Evolutionary conservation across 2,329 filamentous ascomycete species (phyloP).

Genomic region (Coniochaeta pulveracea): DNA sequence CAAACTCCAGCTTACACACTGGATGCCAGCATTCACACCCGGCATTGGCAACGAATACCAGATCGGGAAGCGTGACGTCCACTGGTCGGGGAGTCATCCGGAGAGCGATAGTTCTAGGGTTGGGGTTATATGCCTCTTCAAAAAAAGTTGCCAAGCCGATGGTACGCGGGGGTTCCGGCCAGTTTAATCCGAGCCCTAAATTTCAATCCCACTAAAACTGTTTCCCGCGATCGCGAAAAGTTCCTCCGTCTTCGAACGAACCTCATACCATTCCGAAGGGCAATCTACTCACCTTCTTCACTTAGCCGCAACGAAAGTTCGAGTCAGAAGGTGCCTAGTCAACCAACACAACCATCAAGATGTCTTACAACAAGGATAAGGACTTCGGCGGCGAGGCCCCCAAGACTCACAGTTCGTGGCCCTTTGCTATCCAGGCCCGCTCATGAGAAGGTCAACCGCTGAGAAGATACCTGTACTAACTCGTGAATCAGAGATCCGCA

Average conservation of each 20-base stretch:
- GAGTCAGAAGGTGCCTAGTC: slow-evolving; percentile 58
- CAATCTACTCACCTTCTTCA: slow-evolving; percentile 46
- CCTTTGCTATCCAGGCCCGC: not conserved
- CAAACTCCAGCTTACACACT: too few relatives aligned
- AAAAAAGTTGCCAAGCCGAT: too few relatives aligned
- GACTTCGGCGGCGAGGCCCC: slow-evolving; percentile 88
- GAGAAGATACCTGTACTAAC: too few relatives aligned
- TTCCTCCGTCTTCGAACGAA: not conserved
- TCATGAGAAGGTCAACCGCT: slow-evolving; percentile 12
- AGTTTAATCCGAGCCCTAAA: not conserved
- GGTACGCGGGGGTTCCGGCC: too few relatives aligned
- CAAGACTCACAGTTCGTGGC: not conserved
- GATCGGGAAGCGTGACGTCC: too few relatives aligned
- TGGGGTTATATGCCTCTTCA: too few relatives aligned
- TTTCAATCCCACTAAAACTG: not conserved
- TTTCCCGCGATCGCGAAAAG: slow-evolving; percentile 4
- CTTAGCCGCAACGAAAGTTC: slow-evolving; percentile 70
- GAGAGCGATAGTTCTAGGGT: too few relatives aligned
- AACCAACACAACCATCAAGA: slow-evolving; percentile 35
- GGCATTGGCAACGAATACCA: too few relatives aligned
- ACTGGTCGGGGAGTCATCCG: too few relatives aligned
- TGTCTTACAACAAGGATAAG: slow-evolving; percentile 93
- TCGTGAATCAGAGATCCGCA: slow-evolving; percentile 17
- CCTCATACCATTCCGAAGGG: slow-evolving; percentile 1
- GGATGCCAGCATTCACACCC: too few relatives aligned